Evolutionary conservation across 1,284 basidiomycete species (phyloP).

Genomic region (Fistulina hepatica): DNA sequence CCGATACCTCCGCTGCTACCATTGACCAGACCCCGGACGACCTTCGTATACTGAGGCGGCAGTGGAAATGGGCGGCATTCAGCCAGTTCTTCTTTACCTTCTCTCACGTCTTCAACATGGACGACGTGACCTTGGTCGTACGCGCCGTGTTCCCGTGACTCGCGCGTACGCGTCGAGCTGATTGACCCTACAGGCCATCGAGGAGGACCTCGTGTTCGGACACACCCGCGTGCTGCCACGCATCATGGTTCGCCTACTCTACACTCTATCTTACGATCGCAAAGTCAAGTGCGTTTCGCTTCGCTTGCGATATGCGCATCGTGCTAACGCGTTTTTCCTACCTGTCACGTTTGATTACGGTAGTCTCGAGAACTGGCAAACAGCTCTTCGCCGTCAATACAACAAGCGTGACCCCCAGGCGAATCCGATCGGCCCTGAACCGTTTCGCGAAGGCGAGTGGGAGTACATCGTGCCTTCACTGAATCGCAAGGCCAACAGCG

Average conservation of each 20-base stretch:
- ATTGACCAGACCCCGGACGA: conserved; percentile 30
- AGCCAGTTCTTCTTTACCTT: conserved; percentile 76
- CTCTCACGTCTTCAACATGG: conserved; percentile 49
- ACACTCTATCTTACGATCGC: conserved; percentile 66
- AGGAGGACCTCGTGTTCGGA: conserved; percentile 57
- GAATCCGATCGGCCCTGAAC: conserved; percentile 58
- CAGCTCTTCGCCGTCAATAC: conserved; percentile 60
- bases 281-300: conserved; percentile 55
- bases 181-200: conserved; percentile 46
- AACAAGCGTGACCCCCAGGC: conserved; percentile 52
- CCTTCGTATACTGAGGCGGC: conserved; percentile 39
- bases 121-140: conserved; percentile 53
- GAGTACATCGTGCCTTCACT: too few relatives aligned
- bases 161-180: conserved; percentile 8
- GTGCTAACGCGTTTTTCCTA: conserved; percentile 15
- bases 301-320: conserved; percentile 14
- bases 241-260: conserved; percentile 61
- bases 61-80: conserved; percentile 81
- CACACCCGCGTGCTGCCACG: conserved; percentile 54
- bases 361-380: conserved; percentile 70
- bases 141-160: conserved; percentile 25
- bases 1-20: too few relatives aligned
- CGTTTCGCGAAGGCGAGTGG: too few relatives aligned
- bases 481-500: not conserved
- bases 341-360: too few relatives aligned